phyloP scores from a whole-genome alignment of 2,329 filamentous ascomycete species.

The Didymosphaeria variabile region DNA sequence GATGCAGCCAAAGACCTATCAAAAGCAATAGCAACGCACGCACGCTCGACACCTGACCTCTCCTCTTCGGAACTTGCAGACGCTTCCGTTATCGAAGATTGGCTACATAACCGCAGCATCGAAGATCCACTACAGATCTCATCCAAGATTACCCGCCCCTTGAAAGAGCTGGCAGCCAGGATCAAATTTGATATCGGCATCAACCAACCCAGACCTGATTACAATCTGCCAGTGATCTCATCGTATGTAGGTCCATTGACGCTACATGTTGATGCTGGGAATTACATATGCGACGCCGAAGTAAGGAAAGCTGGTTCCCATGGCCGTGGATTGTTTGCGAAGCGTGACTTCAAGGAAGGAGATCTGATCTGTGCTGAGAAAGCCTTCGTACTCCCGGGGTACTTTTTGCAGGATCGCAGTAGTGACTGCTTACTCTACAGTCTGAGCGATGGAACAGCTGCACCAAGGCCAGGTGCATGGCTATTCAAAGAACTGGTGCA shows the following conservation, averaged over 20 bases:
- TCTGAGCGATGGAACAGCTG: slow-evolving; percentile 37
- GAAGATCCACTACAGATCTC: slow-evolving; percentile 27
- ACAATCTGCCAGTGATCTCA: slow-evolving; percentile 30
- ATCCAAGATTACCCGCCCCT: slow-evolving; percentile 22
- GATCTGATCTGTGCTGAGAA: slow-evolving; percentile 66
- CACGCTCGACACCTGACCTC: slow-evolving; percentile 14
- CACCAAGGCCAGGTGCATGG: slow-evolving; percentile 48
- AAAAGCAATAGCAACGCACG: slow-evolving; percentile 25
- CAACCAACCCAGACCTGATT: slow-evolving; percentile 23
- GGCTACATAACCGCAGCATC: slow-evolving; percentile 27
- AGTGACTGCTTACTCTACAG: slow-evolving; percentile 31
- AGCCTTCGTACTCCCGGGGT: slow-evolving; percentile 55
- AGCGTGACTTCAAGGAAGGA: slow-evolving; percentile 57
- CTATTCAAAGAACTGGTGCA: slow-evolving; percentile 56
- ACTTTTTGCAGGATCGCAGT: slow-evolving; percentile 45
- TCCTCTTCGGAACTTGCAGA: slow-evolving; percentile 17
- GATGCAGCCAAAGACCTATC: slow-evolving; percentile 32
- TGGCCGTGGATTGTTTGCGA: slow-evolving; percentile 63
- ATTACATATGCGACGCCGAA: slow-evolving; percentile 33
- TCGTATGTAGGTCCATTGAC: slow-evolving; percentile 33
- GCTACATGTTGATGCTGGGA: slow-evolving; percentile 35
- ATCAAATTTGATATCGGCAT: slow-evolving; percentile 36
- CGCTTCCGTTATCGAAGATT: slow-evolving; percentile 19
- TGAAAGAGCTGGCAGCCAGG: slow-evolving; percentile 30
- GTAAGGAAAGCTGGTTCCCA: slow-evolving; percentile 51